Conservation (phyloP, 2,329 filamentous ascomycete species). For the Ophiostoma ips region DNA sequence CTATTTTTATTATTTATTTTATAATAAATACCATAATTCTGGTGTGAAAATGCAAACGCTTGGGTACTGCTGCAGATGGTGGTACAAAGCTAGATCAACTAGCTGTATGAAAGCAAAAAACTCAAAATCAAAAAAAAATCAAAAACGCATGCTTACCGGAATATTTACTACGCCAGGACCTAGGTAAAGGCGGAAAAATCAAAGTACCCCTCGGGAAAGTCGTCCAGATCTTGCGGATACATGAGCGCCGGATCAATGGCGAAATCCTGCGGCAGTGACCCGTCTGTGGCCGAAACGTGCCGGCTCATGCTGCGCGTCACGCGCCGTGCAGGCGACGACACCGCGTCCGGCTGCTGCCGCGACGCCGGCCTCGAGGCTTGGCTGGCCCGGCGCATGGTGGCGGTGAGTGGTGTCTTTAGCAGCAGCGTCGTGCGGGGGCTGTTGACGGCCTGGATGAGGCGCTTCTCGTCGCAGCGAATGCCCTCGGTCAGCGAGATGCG, state of each 20-base stretch:
- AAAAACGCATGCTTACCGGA: not conserved
- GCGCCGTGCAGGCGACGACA: not conserved
- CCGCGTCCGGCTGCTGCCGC: not conserved
- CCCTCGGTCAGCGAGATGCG: not conserved
- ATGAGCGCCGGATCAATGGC: not conserved
- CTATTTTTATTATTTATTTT: no score
- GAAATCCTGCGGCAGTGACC: not conserved
- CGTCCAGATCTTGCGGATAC: not conserved
- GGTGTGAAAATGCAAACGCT: not conserved
- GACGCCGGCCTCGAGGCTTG: not conserved
- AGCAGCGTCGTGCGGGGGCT: not conserved
- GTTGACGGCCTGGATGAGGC: not conserved
- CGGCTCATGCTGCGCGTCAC: conserved; percentile 12
- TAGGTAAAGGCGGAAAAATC: not conserved
- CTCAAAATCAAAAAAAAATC: not conserved
- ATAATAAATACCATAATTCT: no score
- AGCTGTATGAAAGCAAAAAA: not conserved
- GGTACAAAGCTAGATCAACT: not conserved
- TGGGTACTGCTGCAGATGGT: not conserved
- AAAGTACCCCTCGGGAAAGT: not conserved
- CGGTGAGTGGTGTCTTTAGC: not conserved
- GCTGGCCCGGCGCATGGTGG: not conserved
- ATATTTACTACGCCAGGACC: no score
- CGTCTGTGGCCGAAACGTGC: not conserved
- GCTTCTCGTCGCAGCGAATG: not conserved